Evolutionary conservation across 1,284 basidiomycete species (phyloP).

Genomic region (Ustilago sp.): DNA sequence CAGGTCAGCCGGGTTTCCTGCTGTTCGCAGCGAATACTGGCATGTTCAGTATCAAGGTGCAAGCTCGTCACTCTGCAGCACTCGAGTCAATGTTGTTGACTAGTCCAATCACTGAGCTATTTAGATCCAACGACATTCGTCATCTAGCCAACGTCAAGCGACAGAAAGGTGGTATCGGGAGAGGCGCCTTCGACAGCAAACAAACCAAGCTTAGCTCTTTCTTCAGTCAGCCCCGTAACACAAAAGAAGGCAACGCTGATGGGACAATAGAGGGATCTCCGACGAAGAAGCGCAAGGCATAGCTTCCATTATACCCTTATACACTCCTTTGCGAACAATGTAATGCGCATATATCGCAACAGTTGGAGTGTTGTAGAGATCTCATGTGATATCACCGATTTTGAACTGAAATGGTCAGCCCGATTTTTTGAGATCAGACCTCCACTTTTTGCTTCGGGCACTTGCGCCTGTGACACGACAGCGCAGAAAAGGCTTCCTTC

Average conservation of each 20-base stretch:
- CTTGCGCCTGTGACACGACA: background rate
- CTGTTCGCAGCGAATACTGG: conserved; percentile 59
- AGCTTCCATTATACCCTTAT: conserved; percentile 5
- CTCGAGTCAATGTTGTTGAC: background rate
- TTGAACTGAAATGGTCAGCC: no score
- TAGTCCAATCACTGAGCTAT: conserved; percentile 21
- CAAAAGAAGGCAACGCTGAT: background rate
- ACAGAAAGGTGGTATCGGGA: conserved; percentile 43
- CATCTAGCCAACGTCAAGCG: conserved; percentile 39
- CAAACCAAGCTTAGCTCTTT: conserved; percentile 43
- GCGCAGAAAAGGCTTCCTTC: background rate
- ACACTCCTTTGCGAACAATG: background rate
- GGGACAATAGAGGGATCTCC: conserved; percentile 5
- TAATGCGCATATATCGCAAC: background rate
- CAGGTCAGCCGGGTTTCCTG: conserved; percentile 27
- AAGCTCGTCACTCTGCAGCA: background rate
- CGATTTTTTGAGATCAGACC: background rate
- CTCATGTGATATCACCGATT: background rate
- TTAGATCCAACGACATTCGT: conserved; percentile 36
- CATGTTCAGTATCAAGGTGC: conserved; percentile 50
- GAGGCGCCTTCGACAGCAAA: conserved; percentile 29
- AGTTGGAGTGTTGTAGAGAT: background rate
- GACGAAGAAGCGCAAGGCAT: conserved; percentile 30
- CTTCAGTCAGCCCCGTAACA: conserved; percentile 18
- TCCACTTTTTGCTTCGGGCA: conserved; percentile 1